These are phyloP conservation scores for Protomyces gravidus DNA, from an alignment of 1,139 yeast species.

Conservation along the genomic window DNA sequence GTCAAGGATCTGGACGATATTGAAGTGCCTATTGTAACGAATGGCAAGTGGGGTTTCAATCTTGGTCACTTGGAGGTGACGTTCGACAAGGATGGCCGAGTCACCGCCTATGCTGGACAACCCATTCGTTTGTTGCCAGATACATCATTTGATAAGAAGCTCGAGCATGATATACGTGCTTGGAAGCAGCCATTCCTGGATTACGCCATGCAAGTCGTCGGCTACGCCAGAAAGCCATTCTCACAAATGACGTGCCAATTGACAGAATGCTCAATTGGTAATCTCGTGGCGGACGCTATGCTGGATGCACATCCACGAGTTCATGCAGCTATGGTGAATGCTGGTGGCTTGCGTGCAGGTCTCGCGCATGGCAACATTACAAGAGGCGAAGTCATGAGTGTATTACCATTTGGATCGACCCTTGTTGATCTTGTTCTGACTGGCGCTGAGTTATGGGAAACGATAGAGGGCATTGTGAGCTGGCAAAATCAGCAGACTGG, in stretches of 20 bases:
- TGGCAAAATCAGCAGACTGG: conserved; percentile 25
- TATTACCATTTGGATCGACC: conserved; percentile 20
- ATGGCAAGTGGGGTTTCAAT: conserved; percentile 24
- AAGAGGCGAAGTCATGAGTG: conserved; percentile 21
- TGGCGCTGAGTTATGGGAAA: conserved; percentile 19
- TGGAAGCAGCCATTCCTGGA: conserved; percentile 22
- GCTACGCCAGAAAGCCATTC: conserved; percentile 17
- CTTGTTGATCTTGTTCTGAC: conserved; percentile 16
- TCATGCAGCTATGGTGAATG: conserved; percentile 13
- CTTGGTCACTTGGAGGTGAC: conserved; percentile 17
- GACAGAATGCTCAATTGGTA: conserved; percentile 24
- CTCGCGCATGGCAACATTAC: conserved; percentile 21
- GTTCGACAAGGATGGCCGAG: conserved; percentile 9
- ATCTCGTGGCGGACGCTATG: conserved; percentile 25
- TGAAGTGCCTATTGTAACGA: conserved; percentile 22
- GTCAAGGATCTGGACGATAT: conserved; percentile 10
- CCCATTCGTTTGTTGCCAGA: conserved; percentile 9
- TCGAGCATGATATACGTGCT: conserved; percentile 1
- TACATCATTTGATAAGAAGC: background rate
- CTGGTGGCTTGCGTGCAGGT: conserved; percentile 27
- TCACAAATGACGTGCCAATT: conserved; percentile 19
- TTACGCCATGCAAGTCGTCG: conserved; percentile 20
- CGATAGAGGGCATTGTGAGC: conserved; percentile 21
- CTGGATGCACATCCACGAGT: conserved; percentile 19
- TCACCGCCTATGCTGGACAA: conserved; percentile 15